Conservation (phyloP, 208 protist genomes). For the Leishmania arabica region DNA sequence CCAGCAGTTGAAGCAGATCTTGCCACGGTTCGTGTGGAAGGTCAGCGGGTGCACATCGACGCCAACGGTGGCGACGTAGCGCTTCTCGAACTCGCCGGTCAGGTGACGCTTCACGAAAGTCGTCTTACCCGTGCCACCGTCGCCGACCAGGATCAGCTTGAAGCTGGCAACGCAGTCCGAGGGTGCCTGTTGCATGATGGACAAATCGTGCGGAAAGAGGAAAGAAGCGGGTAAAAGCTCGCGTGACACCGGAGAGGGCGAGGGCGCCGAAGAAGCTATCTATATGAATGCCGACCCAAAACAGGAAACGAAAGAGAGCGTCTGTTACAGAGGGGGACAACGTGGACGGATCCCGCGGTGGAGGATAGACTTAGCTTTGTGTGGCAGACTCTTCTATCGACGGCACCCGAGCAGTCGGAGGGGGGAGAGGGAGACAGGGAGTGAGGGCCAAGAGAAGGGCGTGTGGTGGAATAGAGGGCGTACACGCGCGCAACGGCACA, state of each 20-base stretch:
- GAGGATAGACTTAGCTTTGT: neutral
- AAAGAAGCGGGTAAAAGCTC: neutral
- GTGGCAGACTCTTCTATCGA: neutral
- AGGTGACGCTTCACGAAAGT: slow-evolving; percentile 99
- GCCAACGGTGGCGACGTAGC: slow-evolving; percentile 97
- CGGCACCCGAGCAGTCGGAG: neutral
- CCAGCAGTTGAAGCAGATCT: slow-evolving; percentile 99
- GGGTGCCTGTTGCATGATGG: slow-evolving; percentile 37
- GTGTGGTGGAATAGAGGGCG: neutral
- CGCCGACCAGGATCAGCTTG: slow-evolving; percentile 99
- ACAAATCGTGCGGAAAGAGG: neutral
- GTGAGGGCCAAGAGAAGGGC: neutral
- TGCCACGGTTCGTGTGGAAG: slow-evolving; percentile 99
- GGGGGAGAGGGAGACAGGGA: neutral
- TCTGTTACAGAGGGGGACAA: neutral
- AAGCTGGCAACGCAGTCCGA: slow-evolving; percentile 89
- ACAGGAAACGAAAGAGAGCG: neutral
- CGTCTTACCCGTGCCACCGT: slow-evolving; percentile 99
- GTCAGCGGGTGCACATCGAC: slow-evolving; percentile 98
- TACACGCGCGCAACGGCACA: neutral
- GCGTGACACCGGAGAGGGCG: neutral
- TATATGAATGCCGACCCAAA: neutral
- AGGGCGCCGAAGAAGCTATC: neutral
- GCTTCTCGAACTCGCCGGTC: slow-evolving; percentile 99
- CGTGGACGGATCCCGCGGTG: neutral